Conservation (phyloP, 768 basidiomycete genomes). For the Hygrocybe coccinea region DNA sequence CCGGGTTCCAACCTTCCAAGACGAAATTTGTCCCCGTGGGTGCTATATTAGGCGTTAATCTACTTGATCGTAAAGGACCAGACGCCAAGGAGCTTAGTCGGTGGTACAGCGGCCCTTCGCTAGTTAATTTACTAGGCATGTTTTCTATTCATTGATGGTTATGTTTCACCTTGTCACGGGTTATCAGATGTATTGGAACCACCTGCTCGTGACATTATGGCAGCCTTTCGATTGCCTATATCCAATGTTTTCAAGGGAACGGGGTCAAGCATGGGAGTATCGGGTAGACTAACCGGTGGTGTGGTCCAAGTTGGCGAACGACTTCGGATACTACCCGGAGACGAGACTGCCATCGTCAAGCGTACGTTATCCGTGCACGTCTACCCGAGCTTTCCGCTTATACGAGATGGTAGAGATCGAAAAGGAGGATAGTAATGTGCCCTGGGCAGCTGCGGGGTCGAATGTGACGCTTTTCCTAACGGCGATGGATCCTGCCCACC, state of each 20-base stretch:
- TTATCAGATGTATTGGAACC: constrained; percentile 71
- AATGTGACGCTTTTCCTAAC: constrained; percentile 85
- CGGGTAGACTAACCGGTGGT: constrained; percentile 82
- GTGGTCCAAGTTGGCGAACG: constrained; percentile 90
- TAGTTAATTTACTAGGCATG: constrained; percentile 78
- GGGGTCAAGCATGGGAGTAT: constrained; percentile 69
- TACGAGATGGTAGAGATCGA: constrained; percentile 64
- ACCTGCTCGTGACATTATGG: constrained; percentile 68
- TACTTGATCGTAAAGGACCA: constrained; percentile 48
- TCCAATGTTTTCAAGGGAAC: constrained; percentile 94
- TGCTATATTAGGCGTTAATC: constrained; percentile 86
- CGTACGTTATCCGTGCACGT: constrained; percentile 33
- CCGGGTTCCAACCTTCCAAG: constrained; percentile 79
- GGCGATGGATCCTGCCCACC: constrained; percentile 77
- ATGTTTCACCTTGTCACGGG: neutral
- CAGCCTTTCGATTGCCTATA: constrained; percentile 80
- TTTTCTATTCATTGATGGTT: neutral
- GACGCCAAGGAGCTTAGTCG: constrained; percentile 43
- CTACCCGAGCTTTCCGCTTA: neutral
- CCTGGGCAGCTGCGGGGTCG: constrained; percentile 87
- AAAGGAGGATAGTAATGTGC: constrained; percentile 65
- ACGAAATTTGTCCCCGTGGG: constrained; percentile 83
- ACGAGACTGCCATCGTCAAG: constrained; percentile 80
- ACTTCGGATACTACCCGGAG: constrained; percentile 83
- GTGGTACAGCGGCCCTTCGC: constrained; percentile 86